Evolutionary conservation across 2,329 filamentous ascomycete species (phyloP).

Genomic region (Akanthomyces dipterigenus): DNA sequence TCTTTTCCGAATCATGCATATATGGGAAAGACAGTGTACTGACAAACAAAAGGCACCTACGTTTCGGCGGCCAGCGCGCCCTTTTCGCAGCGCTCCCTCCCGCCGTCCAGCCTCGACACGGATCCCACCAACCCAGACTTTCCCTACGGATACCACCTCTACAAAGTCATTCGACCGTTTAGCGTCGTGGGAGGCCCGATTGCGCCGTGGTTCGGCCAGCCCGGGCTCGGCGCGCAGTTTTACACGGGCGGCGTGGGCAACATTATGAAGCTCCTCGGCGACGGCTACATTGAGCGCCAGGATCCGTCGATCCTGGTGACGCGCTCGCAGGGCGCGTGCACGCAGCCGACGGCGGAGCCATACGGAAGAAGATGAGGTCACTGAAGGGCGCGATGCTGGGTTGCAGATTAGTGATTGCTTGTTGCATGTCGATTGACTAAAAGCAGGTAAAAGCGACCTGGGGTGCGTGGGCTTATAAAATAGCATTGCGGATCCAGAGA

Average conservation of each 20-base stretch:
- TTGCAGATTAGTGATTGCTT: too few species aligned
- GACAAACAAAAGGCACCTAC: slow-evolving; percentile 22
- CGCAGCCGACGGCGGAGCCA: neutral
- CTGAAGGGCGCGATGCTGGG: too few species aligned
- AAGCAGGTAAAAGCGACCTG: too few species aligned
- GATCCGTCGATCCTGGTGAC: slow-evolving; percentile 14
- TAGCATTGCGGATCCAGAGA: too few species aligned
- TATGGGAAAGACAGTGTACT: too few species aligned
- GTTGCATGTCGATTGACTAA: too few species aligned
- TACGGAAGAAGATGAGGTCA: neutral
- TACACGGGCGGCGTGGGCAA: slow-evolving; percentile 23
- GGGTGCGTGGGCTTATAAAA: too few species aligned
- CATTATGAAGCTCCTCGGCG: slow-evolving; percentile 26
- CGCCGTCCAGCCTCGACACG: slow-evolving; percentile 38
- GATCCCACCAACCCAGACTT: slow-evolving; percentile 24
- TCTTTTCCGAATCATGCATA: too few species aligned
- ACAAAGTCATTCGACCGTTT: slow-evolving; percentile 34
- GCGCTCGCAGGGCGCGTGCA: neutral
- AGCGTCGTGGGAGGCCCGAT: slow-evolving; percentile 37
- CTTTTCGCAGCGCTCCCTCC: slow-evolving; percentile 40
- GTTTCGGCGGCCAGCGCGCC: slow-evolving; percentile 37
- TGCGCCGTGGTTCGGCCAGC: slow-evolving; percentile 43
- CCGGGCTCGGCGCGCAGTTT: slow-evolving; percentile 34
- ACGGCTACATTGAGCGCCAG: slow-evolving; percentile 26
- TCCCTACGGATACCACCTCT: slow-evolving; percentile 44